phyloP scores from a whole-genome alignment of 495 filamentous ascomycete genomes.

The Entonaema liquescens region DNA sequence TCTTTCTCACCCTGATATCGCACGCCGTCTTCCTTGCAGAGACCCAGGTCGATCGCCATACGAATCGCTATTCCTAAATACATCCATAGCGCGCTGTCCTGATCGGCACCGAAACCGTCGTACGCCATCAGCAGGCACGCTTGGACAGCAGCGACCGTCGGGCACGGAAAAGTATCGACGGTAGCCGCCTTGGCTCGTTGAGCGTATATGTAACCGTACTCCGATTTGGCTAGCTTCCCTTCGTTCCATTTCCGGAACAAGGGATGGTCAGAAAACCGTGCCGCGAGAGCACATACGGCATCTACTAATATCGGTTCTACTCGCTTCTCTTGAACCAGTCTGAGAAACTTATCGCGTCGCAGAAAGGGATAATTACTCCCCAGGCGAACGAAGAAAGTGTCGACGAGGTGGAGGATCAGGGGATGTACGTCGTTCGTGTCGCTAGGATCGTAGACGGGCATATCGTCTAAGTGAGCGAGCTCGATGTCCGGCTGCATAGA shows the following conservation, averaged over 20 bases:
- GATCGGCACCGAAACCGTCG: conserved; percentile 83
- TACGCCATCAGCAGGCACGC: conserved; percentile 84
- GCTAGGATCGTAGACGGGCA: conserved; percentile 80
- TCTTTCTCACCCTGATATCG: conserved; percentile 70
- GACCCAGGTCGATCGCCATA: conserved; percentile 84
- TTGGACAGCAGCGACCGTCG: conserved; percentile 80
- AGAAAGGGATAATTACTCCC: conserved; percentile 87
- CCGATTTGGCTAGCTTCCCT: conserved; percentile 62
- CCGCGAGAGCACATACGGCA: conserved; percentile 80
- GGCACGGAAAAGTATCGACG: conserved; percentile 79
- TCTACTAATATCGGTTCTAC: conserved; percentile 89
- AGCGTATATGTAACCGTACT: conserved; percentile 77
- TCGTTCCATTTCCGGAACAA: conserved; percentile 66
- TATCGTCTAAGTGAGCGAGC: conserved; percentile 66
- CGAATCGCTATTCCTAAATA: conserved; percentile 84
- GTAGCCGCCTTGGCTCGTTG: conserved; percentile 77
- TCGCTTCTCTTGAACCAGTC: conserved; percentile 76
- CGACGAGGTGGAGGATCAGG: conserved; percentile 75
- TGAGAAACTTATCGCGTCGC: conserved; percentile 71
- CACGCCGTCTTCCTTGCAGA: conserved; percentile 79
- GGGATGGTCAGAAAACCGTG: conserved; percentile 78
- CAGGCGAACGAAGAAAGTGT: conserved; percentile 79
- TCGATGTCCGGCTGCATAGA: conserved; percentile 54
- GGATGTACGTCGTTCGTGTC: conserved; percentile 72
- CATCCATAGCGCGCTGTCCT: conserved; percentile 91